Base-by-base conservation (phyloP, 345 rosid genomes). In the Erysimum cheiranthoides region DNA sequence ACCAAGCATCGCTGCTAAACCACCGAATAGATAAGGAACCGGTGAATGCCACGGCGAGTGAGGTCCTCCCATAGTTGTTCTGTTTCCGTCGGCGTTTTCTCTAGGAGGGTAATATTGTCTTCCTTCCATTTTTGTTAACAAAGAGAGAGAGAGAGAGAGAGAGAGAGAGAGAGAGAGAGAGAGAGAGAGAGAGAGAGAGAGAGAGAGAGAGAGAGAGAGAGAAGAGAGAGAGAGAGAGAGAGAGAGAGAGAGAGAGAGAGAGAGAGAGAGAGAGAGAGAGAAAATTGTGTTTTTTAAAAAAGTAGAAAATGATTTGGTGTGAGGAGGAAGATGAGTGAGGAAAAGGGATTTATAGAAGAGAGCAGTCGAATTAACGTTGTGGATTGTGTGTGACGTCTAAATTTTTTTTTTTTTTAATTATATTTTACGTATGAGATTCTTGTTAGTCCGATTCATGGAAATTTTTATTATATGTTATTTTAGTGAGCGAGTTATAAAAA, bases 1-100 rank as follows among this genome's bases (percentile, higher is more conserved):
- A 50, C 97, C 97, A 3, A 94, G 82, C 96, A 94, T 94, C 34
- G 96, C 98, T 0, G 98, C 97, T 27, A 94, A 73, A 14, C 98
- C 98, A 11, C 98, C 98, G 49, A 94, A 92, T 42, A 94, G 80
- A 80, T 91, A 94, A 0, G 98, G 97, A 36, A 94, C 92, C 1
- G 98, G 98, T 45, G 98, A 94, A 79, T 94, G 97, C 96, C 97
- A 86, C 17, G 96, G 85, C 2, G 94, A 87, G 80, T 76, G 94
- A 52, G 80, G 83, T 27, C 34, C 73, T 47, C 78, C 30, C 10
- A 71, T 9, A 10, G 77, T 6, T 9, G 81, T 32, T 43, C 65
- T 54, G 68, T 66, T 73, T 2, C 66, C 66, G 10, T 59, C 47
- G 54, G 71, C 49, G 60, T 82, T 75, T n/a, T 40, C 80, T 58